Evolutionary conservation across 805 yeast species (phyloP).

Genomic region (Hyphopichia homilentoma): DNA sequence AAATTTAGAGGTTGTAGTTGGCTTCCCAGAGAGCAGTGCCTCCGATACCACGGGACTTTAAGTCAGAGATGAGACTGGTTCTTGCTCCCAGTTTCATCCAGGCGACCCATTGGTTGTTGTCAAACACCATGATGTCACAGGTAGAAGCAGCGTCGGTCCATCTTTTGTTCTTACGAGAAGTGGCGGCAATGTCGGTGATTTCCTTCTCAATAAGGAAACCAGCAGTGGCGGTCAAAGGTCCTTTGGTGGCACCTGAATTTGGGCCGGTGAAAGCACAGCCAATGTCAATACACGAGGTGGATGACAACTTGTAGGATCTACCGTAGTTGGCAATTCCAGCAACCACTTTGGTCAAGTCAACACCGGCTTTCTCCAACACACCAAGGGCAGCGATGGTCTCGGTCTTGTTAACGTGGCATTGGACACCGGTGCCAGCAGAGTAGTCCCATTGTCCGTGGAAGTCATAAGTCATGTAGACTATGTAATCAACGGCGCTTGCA

Average conservation of each 20-base stretch:
- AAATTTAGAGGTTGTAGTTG: slow-evolving; percentile 6
- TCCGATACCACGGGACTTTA: slow-evolving; percentile 11
- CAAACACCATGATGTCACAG: slow-evolving; percentile 15
- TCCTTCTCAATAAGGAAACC: slow-evolving; percentile 14
- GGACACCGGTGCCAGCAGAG: slow-evolving; percentile 2
- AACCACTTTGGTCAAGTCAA: slow-evolving; percentile 12
- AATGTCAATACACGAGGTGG: slow-evolving; percentile 7
- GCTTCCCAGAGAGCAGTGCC: slow-evolving; percentile 14
- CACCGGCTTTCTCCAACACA: slow-evolving; percentile 15
- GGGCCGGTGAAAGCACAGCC: slow-evolving; percentile 13
- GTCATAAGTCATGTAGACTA: slow-evolving; percentile 16
- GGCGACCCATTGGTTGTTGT: slow-evolving; percentile 12
- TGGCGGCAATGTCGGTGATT: slow-evolving; percentile 8
- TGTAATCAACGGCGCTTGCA: slow-evolving; percentile 12
- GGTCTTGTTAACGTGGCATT: slow-evolving; percentile 13
- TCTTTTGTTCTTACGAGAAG: slow-evolving; percentile 7
- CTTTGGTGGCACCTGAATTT: slow-evolving; percentile 8
- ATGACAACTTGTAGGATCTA: slow-evolving; percentile 9
- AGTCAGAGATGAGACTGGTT: slow-evolving; percentile 7
- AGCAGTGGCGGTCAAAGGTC: slow-evolving; percentile 7
- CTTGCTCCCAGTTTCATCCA: slow-evolving; percentile 11
- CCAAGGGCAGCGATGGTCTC: slow-evolving; percentile 7
- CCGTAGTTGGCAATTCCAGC: slow-evolving; percentile 21
- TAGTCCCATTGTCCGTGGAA: slow-evolving; percentile 12
- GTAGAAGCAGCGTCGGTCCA: slow-evolving; percentile 8